Conservation (phyloP, 371 early-diverging fungal genomes). For the Capillidium rhysosporum region DNA sequence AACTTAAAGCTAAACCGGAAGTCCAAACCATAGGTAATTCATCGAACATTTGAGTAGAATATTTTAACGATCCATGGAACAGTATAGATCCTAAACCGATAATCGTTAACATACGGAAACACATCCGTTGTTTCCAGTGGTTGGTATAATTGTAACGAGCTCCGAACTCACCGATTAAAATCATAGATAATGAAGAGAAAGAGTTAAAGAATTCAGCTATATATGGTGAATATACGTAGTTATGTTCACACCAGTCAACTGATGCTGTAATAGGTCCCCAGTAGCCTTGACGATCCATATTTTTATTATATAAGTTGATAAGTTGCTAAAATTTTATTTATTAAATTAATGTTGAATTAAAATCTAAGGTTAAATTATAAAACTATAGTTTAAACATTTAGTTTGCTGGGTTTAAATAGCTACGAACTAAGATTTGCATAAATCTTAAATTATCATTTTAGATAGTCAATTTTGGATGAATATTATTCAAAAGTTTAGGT, state of each 20-base stretch:
- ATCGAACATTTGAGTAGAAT: constrained; percentile 53
- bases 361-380: too few relatives aligned
- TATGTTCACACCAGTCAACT: constrained; percentile 37
- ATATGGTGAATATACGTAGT: constrained; percentile 29
- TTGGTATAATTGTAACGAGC: constrained; percentile 8
- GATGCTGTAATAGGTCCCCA: constrained; percentile 16
- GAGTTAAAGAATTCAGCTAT: constrained; percentile 51
- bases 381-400: too few relatives aligned
- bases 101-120: constrained; percentile 17
- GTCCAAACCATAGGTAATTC: constrained; percentile 31
- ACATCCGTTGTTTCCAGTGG: background rate
- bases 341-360: too few relatives aligned
- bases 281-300: constrained; percentile 8
- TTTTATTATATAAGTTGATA: too few relatives aligned
- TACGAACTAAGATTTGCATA: too few relatives aligned
- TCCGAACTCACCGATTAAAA: constrained; percentile 29
- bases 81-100: constrained; percentile 50
- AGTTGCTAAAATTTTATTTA: too few relatives aligned
- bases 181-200: constrained; percentile 35
- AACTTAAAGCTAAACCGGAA: constrained; percentile 1
- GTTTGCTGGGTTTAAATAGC: too few relatives aligned
- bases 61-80: constrained; percentile 64
- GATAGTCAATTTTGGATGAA: too few relatives aligned
- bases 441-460: too few relatives aligned
- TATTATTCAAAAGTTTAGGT: too few relatives aligned